These are phyloP conservation scores for Podaxis mareebaensis DNA, from an alignment of 768 basidiomycete genomes.

Conservation along the genomic window DNA sequence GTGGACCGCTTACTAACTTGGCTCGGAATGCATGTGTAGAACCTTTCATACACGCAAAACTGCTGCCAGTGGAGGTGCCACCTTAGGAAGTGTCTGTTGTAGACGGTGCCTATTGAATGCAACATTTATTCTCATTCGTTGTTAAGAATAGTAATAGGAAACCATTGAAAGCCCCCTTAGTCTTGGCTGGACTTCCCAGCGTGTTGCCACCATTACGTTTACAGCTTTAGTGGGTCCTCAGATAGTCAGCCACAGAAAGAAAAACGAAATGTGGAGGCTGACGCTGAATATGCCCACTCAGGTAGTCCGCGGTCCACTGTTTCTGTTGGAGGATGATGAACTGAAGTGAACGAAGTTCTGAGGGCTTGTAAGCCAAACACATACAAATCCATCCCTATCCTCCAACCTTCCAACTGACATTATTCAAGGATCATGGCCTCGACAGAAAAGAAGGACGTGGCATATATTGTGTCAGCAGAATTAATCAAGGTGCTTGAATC, in stretches of 20 bases:
- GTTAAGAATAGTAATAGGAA: too few species aligned
- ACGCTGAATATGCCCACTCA: background rate
- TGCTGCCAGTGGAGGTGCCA: background rate
- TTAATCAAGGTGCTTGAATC: constrained; percentile 46
- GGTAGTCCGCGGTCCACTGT: background rate
- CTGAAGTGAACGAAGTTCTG: background rate
- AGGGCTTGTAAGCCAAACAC: background rate
- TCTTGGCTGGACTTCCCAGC: too few species aligned
- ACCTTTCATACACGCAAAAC: background rate
- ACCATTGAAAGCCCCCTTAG: too few species aligned
- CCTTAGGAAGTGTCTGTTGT: background rate
- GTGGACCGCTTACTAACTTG: background rate
- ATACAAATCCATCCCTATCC: background rate
- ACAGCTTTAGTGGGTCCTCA: too few species aligned
- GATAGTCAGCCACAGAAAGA: too few species aligned
- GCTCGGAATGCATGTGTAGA: background rate
- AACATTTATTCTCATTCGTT: too few species aligned
- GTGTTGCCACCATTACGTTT: too few species aligned
- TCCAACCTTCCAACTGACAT: background rate
- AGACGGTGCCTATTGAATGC: background rate
- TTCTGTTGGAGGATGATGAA: background rate
- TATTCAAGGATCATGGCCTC: background rate
- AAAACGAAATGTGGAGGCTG: too few species aligned
- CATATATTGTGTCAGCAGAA: constrained; percentile 60
- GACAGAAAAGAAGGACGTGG: constrained; percentile 23